Base-by-base conservation (phyloP, 2,329 filamentous ascomycete species). In the Ceratocystis colombiana region DNA sequence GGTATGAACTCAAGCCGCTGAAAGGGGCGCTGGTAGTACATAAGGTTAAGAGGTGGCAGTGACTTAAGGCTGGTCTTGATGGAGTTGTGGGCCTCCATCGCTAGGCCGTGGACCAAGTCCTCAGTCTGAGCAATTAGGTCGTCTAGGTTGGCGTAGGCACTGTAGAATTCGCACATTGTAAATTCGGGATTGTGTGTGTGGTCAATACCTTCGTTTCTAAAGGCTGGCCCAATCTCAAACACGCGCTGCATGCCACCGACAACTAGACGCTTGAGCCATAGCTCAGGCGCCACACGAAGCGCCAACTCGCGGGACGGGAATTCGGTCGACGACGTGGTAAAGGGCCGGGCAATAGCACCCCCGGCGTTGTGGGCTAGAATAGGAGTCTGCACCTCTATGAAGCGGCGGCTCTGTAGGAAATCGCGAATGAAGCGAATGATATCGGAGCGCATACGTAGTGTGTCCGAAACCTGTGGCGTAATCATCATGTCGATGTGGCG, bases 111-210 rank as follows among this genome's bases (percentile, higher is more conserved):
- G 41, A 96, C 76, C 61, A 97, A 76, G 15, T 80, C 77, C 74
- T 94, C 88, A 0, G 93, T 97, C 73, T 86, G 84, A 22, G 75
- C 73, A 72, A 96, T 91, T 63, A 97, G 78, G 53, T 89, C 84
- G 45, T 85, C 78, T 0, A 96, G 81, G 69, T 87, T 88, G 68
- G 88, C 85, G 72, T 92, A 95, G 2, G 92, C 87, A 68, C 88
- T 87, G 76, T 99, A 99, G 77, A 96, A 97, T 76, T 99, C 94
- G 79, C 93, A 97, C 68, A 90, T 97, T 57, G 89, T 94, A 76
- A 97, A 99, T 73, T 99, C 94, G 0, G 94, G 93, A 73, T 99
- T 99, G 74, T 99, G 94, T 0, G 90, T 96, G 37, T 83, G 83
- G 74, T 96, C 92, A 45, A 96, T 77, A 74, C 90, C 90, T 77